These are phyloP conservation scores for Entophlyctis helioformis DNA, from an alignment of 192 early-diverging fungal genomes.

Conservation along the genomic window DNA sequence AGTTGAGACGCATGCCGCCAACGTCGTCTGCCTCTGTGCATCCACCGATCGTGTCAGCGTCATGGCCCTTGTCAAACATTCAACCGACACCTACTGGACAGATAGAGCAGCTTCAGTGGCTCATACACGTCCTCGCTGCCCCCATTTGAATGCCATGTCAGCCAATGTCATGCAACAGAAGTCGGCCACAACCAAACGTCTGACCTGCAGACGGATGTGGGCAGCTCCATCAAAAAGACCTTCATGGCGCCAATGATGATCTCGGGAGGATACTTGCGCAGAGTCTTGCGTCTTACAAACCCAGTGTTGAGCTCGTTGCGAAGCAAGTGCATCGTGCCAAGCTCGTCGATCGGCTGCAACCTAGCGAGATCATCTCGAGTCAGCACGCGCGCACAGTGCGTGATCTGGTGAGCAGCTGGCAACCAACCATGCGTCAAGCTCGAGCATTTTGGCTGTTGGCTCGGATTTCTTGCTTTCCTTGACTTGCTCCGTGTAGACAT, in stretches of 20 bases:
- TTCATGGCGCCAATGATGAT: constrained; percentile 19
- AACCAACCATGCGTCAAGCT: too few relatives aligned
- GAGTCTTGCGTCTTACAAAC: background rate
- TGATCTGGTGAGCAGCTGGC: too few relatives aligned
- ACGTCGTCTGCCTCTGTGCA: constrained; percentile 13
- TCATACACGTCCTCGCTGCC: constrained; percentile 29
- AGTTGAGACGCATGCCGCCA: constrained; percentile 10
- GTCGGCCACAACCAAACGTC: background rate
- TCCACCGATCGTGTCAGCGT: background rate
- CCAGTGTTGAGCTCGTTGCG: constrained; percentile 12
- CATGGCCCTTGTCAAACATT: background rate
- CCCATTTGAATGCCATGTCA: background rate
- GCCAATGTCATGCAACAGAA: too few relatives aligned
- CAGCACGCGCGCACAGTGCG: too few relatives aligned
- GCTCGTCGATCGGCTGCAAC: constrained; percentile 14
- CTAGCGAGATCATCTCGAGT: constrained; percentile 10
- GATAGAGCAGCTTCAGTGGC: constrained; percentile 31
- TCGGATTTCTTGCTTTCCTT: too few relatives aligned
- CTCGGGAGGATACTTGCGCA: constrained; percentile 9
- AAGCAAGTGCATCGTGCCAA: constrained; percentile 10
- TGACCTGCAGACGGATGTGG: constrained; percentile 7
- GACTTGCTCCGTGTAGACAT: too few relatives aligned
- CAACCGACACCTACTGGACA: constrained; percentile 13
- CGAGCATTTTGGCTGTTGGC: too few relatives aligned
- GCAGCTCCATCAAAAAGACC: constrained; percentile 21